These are phyloP conservation scores for Corymbia citriodora DNA, from an alignment of 441 rosid genomes.

Conservation along the genomic window DNA sequence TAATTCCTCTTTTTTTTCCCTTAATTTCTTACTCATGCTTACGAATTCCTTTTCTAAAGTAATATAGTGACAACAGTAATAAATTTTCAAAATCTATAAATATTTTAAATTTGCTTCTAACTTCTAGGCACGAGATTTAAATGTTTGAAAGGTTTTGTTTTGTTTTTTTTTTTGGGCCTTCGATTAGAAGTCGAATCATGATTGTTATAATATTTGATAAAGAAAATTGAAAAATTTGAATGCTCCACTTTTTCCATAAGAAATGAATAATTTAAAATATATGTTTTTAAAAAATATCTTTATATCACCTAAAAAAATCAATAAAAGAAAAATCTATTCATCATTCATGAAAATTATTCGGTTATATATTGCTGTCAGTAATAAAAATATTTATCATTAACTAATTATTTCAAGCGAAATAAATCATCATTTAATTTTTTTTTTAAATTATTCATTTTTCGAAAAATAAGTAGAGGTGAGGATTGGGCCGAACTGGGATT, in stretches of 20 bases:
- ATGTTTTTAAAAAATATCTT: no score
- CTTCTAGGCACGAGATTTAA: background rate
- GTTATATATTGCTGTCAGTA: accelerated
- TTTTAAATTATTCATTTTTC: background rate
- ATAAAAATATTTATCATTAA: background rate
- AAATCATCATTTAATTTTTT: no score
- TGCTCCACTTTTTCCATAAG: accelerated
- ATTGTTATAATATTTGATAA: background rate
- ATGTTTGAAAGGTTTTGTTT: background rate
- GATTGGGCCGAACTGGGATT: background rate
- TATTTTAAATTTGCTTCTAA: background rate
- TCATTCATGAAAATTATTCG: accelerated
- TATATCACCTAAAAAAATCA: background rate
- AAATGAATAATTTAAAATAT: accelerated
- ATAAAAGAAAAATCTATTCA: background rate
- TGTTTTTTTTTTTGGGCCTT: background rate
- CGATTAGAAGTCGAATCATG: background rate
- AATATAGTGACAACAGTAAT: background rate
- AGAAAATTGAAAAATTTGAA: background rate
- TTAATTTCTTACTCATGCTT: background rate
- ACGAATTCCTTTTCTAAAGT: background rate
- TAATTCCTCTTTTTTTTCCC: background rate
- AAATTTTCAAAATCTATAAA: background rate
- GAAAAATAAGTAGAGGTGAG: background rate
- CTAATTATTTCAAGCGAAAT: accelerated